phyloP scores from a whole-genome alignment of 1,284 basidiomycete species.

The Anthracocystis walkeri region DNA sequence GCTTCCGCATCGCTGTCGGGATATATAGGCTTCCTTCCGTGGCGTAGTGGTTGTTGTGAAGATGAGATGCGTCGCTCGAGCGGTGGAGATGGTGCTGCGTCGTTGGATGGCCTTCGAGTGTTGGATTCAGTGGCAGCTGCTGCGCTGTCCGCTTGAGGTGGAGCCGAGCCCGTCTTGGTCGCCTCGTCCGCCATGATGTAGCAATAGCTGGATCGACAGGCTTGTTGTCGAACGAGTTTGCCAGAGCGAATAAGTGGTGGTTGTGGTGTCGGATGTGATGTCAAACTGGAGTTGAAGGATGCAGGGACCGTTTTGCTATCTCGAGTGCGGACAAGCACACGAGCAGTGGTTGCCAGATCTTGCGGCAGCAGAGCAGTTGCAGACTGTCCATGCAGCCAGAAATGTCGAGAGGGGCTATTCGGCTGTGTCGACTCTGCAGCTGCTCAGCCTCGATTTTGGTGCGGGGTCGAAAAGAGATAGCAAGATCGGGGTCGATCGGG shows the following conservation, averaged over 20 bases:
- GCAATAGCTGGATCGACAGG: neutral
- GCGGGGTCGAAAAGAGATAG: too few relatives aligned
- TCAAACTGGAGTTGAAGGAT: neutral
- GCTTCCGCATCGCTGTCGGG: slow-evolving; percentile 54
- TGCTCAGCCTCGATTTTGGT: slow-evolving; percentile 1
- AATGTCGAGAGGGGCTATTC: neutral
- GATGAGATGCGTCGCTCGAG: slow-evolving; percentile 40
- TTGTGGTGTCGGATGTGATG: neutral
- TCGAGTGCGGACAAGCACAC: neutral
- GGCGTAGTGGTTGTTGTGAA: slow-evolving; percentile 43
- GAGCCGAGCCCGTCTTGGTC: slow-evolving; percentile 4
- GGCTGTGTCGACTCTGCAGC: neutral
- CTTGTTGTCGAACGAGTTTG: neutral
- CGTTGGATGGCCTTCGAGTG: slow-evolving; percentile 17
- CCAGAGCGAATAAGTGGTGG: neutral
- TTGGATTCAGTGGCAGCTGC: slow-evolving; percentile 5
- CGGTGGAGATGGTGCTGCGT: slow-evolving; percentile 20
- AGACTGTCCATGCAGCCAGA: too few relatives aligned
- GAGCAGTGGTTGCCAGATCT: neutral
- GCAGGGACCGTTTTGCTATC: slow-evolving; percentile 1
- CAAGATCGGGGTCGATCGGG: too few relatives aligned
- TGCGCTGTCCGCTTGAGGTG: slow-evolving; percentile 4
- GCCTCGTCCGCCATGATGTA: slow-evolving; percentile 18
- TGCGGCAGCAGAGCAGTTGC: too few relatives aligned
- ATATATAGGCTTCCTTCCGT: slow-evolving; percentile 55